Evolutionary conservation across 306 rosid species (phyloP).

Genomic region (Quercus gilva): DNA sequence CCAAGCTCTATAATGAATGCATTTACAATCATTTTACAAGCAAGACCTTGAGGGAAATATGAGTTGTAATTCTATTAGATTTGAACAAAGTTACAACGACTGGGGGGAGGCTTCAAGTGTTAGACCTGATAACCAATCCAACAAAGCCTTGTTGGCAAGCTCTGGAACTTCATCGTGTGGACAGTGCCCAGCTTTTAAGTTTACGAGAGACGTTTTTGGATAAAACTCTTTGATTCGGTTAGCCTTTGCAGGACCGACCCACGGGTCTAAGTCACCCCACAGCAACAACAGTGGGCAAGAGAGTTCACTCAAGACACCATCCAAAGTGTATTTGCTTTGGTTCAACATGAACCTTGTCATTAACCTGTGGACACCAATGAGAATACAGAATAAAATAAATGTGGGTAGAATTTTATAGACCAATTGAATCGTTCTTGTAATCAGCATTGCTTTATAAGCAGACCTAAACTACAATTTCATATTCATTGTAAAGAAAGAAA

Average conservation of each 20-base stretch:
- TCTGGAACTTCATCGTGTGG: constrained; percentile 90
- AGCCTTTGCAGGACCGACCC: constrained; percentile 96
- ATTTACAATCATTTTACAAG: constrained; percentile 19
- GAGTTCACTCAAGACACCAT: constrained; percentile 61
- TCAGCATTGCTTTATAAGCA: background rate
- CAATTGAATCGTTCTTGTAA: background rate
- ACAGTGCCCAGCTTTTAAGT: constrained; percentile 90
- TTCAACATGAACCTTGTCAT: too few relatives aligned
- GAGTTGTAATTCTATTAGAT: background rate
- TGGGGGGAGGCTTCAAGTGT: constrained; percentile 48
- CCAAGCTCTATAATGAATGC: background rate
- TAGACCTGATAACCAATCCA: constrained; percentile 68
- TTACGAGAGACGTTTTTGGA: constrained; percentile 67
- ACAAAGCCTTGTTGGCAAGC: constrained; percentile 68
- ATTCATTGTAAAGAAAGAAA: background rate
- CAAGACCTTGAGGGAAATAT: background rate
- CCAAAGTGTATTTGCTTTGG: too few relatives aligned
- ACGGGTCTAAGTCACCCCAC: constrained; percentile 97
- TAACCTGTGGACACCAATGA: too few relatives aligned
- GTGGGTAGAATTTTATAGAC: background rate
- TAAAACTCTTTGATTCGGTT: constrained; percentile 68
- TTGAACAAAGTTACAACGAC: constrained; percentile 28
- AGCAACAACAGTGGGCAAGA: constrained; percentile 80
- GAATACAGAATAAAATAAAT: background rate
- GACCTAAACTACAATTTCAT: background rate